Evolutionary conservation across 2,329 filamentous ascomycete species (phyloP).

Genomic region (Tolypocladium amazonense): DNA sequence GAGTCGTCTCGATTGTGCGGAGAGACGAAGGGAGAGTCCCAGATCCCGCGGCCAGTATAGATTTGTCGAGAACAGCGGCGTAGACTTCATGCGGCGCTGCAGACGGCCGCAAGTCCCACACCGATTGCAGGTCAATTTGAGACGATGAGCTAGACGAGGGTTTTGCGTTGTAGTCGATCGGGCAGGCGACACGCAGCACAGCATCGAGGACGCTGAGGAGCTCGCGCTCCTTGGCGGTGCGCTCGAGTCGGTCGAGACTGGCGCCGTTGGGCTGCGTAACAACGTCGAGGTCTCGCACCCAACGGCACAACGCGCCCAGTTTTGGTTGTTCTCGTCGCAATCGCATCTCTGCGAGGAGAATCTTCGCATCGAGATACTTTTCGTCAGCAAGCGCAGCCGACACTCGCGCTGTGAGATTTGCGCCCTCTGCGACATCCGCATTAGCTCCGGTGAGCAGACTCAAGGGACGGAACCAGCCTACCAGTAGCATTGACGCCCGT

Average conservation of each 20-base stretch:
- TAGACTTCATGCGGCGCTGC: slow-evolving; percentile 35
- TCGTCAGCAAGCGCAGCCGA: slow-evolving; percentile 55
- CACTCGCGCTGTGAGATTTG: slow-evolving; percentile 56
- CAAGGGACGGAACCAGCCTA: slow-evolving; percentile 10
- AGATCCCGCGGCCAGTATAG: slow-evolving; percentile 34
- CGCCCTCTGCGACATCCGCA: slow-evolving; percentile 28
- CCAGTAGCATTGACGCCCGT: slow-evolving; percentile 51
- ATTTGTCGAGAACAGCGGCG: slow-evolving; percentile 46
- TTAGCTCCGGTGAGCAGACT: background rate
- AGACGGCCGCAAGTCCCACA: slow-evolving; percentile 46
- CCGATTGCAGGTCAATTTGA: slow-evolving; percentile 46
- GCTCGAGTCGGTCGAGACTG: slow-evolving; percentile 16
- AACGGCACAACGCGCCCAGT: slow-evolving; percentile 58
- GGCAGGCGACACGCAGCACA: slow-evolving; percentile 51
- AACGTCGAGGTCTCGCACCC: slow-evolving; percentile 62
- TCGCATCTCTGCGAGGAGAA: slow-evolving; percentile 59
- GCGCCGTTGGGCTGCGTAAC: slow-evolving; percentile 43
- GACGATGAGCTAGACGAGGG: slow-evolving; percentile 18
- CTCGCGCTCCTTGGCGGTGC: slow-evolving; percentile 38
- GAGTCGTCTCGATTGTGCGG: slow-evolving; percentile 50
- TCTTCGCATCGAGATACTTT: slow-evolving; percentile 53
- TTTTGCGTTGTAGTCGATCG: slow-evolving; percentile 38
- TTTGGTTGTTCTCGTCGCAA: slow-evolving; percentile 56
- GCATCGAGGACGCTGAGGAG: slow-evolving; percentile 52
- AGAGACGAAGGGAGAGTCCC: slow-evolving; percentile 22